Evolutionary conservation across 2,329 filamentous ascomycete species (phyloP).

Genomic region (Thermoascus crustaceus): DNA sequence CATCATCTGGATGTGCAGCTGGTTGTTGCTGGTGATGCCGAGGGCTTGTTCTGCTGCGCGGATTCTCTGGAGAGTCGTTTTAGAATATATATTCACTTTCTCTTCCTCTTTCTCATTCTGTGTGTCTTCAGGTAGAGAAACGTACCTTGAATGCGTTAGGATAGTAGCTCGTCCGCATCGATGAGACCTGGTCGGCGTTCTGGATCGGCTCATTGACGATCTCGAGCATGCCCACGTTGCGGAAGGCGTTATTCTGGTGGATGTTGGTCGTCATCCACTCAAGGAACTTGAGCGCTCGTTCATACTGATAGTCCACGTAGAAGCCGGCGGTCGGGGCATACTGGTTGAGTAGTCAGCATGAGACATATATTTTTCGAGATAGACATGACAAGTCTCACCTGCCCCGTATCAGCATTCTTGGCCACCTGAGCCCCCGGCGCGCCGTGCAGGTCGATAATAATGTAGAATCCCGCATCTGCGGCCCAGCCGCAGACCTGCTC

Average conservation of each 20-base stretch:
- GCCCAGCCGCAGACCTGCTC: constrained; percentile 43
- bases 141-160: constrained; percentile 36
- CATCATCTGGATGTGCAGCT: constrained; percentile 49
- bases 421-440: constrained; percentile 43
- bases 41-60: constrained; percentile 42
- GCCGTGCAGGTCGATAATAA: constrained; percentile 48
- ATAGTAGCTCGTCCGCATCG: constrained; percentile 41
- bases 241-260: constrained; percentile 41
- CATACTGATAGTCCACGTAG: constrained; percentile 50
- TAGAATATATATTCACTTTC: too few relatives aligned
- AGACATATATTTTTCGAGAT: background rate
- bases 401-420: constrained; percentile 42
- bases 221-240: constrained; percentile 52
- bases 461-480: constrained; percentile 43
- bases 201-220: constrained; percentile 52
- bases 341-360: constrained; percentile 11
- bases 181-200: constrained; percentile 23
- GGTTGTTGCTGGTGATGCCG: constrained; percentile 33
- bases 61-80: constrained; percentile 30
- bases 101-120: too few relatives aligned
- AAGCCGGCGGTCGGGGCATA: constrained; percentile 41
- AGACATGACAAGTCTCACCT: constrained; percentile 15
- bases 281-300: constrained; percentile 49
- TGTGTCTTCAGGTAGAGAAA: background rate
- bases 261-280: constrained; percentile 47